Conservation (phyloP, 2,329 filamentous ascomycete genomes). For the Xylaria sp. region DNA sequence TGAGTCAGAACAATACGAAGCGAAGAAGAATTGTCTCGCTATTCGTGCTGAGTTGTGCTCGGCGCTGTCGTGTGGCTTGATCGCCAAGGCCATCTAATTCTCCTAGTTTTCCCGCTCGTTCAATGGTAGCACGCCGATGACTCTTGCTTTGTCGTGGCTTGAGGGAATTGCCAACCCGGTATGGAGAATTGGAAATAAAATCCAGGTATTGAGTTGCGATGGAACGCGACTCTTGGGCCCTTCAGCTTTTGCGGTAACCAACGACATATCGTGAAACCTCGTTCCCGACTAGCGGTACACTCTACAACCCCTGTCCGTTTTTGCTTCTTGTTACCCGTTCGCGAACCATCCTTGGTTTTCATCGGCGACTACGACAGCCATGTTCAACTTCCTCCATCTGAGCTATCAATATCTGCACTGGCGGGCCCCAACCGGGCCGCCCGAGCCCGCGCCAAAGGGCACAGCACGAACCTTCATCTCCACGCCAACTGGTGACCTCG, state of each 20-base stretch:
- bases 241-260: background rate
- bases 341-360: background rate
- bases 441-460: constrained; percentile 51
- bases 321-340: background rate
- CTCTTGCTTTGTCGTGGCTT: background rate
- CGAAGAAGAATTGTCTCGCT: background rate
- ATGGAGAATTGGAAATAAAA: background rate
- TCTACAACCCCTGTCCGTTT: background rate
- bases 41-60: background rate
- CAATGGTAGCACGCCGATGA: constrained; percentile 10
- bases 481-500: constrained; percentile 59
- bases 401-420: constrained; percentile 51
- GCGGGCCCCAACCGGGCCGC: constrained; percentile 43
- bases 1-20: constrained; percentile 17
- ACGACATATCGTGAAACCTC: background rate
- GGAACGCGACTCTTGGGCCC: background rate
- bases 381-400: constrained; percentile 46
- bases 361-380: background rate
- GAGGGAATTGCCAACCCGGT: too few relatives aligned
- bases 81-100: constrained; percentile 19
- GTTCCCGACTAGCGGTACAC: background rate
- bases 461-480: constrained; percentile 58
- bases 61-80: constrained; percentile 21
- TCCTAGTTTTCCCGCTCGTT: constrained; percentile 22
- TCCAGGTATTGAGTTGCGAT: background rate